Conservation (phyloP, 2,329 filamentous ascomycete species). For the Venturia pyrina region DNA sequence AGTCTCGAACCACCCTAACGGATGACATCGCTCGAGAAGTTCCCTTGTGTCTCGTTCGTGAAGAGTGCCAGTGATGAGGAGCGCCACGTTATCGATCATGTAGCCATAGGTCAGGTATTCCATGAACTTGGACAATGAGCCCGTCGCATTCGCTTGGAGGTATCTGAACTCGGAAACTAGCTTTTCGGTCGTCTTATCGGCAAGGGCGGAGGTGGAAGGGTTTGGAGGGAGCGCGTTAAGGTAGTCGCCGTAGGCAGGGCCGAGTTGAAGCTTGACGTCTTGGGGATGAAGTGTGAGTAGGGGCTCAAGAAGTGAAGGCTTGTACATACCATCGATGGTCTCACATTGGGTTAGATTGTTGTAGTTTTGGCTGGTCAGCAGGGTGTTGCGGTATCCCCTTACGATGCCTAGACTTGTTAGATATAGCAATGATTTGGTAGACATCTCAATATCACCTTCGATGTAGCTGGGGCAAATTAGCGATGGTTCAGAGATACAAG, state of each 20-base stretch:
- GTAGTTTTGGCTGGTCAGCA: constrained; percentile 85
- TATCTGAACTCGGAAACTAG: constrained; percentile 96
- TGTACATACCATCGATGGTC: constrained; percentile 72
- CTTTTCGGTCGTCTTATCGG: constrained; percentile 94
- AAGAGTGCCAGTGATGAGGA: constrained; percentile 93
- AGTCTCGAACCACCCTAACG: constrained; percentile 96
- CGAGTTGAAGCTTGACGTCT: constrained; percentile 98
- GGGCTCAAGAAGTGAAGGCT: neutral
- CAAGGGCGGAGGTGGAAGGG: constrained; percentile 89
- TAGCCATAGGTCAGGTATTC: constrained; percentile 98
- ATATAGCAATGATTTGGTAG: neutral
- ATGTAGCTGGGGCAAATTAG: constrained; percentile 58
- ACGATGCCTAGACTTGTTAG: constrained; percentile 57
- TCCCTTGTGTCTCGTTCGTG: constrained; percentile 96
- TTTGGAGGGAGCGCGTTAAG: constrained; percentile 89
- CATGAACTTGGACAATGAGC: constrained; percentile 88
- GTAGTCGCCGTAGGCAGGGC: constrained; percentile 94
- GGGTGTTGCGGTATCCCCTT: constrained; percentile 88
- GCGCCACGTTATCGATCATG: constrained; percentile 99
- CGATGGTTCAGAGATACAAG: constrained; percentile 8
- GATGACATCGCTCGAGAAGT: constrained; percentile 89
- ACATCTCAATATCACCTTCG: constrained; percentile 37
- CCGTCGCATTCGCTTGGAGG: constrained; percentile 84
- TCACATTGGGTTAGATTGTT: constrained; percentile 96
- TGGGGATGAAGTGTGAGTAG: constrained; percentile 14